phyloP scores from a whole-genome alignment of 495 filamentous ascomycete genomes.

The Bacidia rubella region DNA sequence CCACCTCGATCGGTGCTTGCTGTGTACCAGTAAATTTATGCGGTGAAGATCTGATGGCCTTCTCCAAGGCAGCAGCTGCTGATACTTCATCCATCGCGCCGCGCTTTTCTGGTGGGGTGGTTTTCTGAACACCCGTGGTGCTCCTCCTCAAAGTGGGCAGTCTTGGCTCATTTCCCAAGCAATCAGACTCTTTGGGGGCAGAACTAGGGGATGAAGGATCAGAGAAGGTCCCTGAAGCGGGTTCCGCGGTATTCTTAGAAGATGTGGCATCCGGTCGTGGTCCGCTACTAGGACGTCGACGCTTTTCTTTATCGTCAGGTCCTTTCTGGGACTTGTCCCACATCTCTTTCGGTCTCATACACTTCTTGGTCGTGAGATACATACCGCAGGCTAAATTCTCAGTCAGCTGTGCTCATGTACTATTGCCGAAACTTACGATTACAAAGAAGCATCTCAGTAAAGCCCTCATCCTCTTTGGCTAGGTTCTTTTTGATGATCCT shows the following conservation, averaged over 20 bases:
- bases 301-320: conserved; percentile 31
- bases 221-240: conserved; percentile 4
- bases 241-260: conserved; percentile 1
- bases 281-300: conserved; percentile 20
- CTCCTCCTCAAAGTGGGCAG: conserved; percentile 17
- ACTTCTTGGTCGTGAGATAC: conserved; percentile 78
- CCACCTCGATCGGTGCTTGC: conserved; percentile 51
- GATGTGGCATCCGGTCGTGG: conserved; percentile 3
- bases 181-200: conserved; percentile 16
- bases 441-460: conserved; percentile 61
- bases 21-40: conserved; percentile 49
- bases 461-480: conserved; percentile 48
- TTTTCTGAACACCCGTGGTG: conserved; percentile 20
- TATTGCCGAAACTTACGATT: conserved; percentile 52
- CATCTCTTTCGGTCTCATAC: conserved; percentile 65
- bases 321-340: conserved; percentile 54
- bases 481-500: conserved; percentile 68
- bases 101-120: conserved; percentile 14
- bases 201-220: conserved; percentile 14
- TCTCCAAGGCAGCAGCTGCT: conserved; percentile 42
- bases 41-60: conserved; percentile 61
- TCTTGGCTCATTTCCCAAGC: conserved; percentile 20
- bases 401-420: conserved; percentile 14
- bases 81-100: conserved; percentile 33
- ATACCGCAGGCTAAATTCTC: conserved; percentile 59